These are phyloP conservation scores for Blepharisma japonicum DNA, from an alignment of 73 alveolate species.

Conservation along the genomic window DNA sequence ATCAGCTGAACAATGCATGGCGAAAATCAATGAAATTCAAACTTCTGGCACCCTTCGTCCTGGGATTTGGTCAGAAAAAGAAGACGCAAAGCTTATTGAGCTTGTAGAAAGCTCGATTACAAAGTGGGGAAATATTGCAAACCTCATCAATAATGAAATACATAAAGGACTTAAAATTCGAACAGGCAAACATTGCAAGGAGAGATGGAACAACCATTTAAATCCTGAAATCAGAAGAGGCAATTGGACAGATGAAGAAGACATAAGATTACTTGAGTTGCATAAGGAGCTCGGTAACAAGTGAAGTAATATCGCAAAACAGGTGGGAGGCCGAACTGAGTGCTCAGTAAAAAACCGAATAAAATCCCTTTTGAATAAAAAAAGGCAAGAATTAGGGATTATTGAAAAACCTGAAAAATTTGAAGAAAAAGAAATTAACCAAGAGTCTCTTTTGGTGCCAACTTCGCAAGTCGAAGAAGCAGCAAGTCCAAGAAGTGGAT, in stretches of 20 bases:
- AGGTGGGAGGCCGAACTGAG: slow-evolving; percentile 76
- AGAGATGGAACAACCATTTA: slow-evolving; percentile 78
- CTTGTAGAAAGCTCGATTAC: background rate
- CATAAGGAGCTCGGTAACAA: slow-evolving; percentile 71
- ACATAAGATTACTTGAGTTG: slow-evolving; percentile 58
- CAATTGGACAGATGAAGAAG: slow-evolving; percentile 76
- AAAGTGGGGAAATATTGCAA: slow-evolving; percentile 51
- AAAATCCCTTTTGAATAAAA: background rate
- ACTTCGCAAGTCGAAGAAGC: background rate
- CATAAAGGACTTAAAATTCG: slow-evolving; percentile 35
- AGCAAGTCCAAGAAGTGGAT: slow-evolving; percentile 3
- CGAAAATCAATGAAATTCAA: background rate
- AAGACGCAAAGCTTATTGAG: background rate
- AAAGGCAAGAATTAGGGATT: background rate
- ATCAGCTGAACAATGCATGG: background rate
- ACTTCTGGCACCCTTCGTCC: slow-evolving; percentile 3
- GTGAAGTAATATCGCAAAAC: slow-evolving; percentile 71
- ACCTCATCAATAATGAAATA: slow-evolving; percentile 25
- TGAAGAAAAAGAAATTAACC: background rate
- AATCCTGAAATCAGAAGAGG: slow-evolving; percentile 73
- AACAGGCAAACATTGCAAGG: slow-evolving; percentile 84
- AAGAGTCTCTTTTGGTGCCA: background rate
- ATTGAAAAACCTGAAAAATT: background rate
- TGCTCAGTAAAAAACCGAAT: slow-evolving; percentile 72
- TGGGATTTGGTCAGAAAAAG: slow-evolving; percentile 13